Base-by-base conservation (phyloP, 2,329 filamentous ascomycete genomes). In the Paracorniculantispora psalliotae region DNA sequence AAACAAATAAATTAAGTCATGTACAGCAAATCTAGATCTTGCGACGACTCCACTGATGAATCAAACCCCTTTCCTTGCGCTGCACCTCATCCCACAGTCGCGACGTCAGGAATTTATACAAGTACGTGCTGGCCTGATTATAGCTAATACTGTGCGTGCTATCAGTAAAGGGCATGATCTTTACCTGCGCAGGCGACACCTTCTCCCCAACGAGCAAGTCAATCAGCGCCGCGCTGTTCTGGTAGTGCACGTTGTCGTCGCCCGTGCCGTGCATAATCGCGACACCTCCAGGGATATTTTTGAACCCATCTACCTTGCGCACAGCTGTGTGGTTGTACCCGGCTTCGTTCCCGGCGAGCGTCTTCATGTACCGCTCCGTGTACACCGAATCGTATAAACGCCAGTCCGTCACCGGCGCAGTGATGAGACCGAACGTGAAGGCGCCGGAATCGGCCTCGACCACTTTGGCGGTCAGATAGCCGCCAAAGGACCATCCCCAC, bases 301-400 rank as follows among this genome's bases (percentile, higher is more conserved):
- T 82, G 76, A 90, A 90, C 0, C 87, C 86, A 0, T 75, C 74
- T 0, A 77, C 69, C 3, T 83, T 76, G 60, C 79, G 78, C 2
- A 89, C 83, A 0, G 85, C 84, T 0, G 82, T 83, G 54, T 76
- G 75, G 59, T 81, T 79, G 72, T 90, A 90, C 30, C 85, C 86
- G 0, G 71, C 81, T 0, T 72, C 73, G 66, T 89, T 89, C 43
- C 73, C 71, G 3, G 74, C 72, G 1, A 80, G 77, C 1, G 77
- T 82, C 72, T 88, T 88, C 86, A 90, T 89, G 73, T 88, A 90
- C 12, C 87, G 80, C 70, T 90, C 87, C 0, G 87, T 88, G 69
- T 89, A 90, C 76, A 89, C 82, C 58, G 79, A 81, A 69, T 90
- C 86, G 70, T 90, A 90, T 73, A 89, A 84, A 1, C 85, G 80